Evolutionary conservation across 148 eudicot species (phyloP).

Genomic region (Silene conica): DNA sequence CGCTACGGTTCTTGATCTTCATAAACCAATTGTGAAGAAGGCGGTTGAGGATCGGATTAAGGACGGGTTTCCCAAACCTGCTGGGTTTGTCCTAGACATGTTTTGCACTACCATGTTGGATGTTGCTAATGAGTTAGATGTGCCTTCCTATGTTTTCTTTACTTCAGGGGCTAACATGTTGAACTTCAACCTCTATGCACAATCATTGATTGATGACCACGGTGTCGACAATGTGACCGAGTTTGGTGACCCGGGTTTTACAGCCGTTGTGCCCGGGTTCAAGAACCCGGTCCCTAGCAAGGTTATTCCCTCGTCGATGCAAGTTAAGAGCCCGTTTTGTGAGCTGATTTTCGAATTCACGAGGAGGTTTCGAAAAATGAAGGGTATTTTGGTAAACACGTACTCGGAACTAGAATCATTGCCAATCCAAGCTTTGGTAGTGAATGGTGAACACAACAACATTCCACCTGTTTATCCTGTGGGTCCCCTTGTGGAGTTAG

Average conservation of each 20-base stretch:
- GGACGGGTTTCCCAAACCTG: constrained; percentile 3
- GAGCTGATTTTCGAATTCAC: neutral
- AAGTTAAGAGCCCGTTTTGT: neutral
- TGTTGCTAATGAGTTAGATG: neutral
- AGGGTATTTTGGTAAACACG: constrained; percentile 8
- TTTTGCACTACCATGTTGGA: constrained; percentile 2
- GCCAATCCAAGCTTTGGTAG: neutral
- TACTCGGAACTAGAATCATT: neutral
- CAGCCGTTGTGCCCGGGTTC: neutral
- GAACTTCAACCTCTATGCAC: constrained; percentile 22
- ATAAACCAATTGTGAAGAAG: constrained; percentile 19
- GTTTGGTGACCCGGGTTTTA: neutral
- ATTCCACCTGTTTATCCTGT: constrained; percentile 1
- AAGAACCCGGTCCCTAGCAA: constrained; percentile 2
- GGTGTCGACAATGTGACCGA: neutral
- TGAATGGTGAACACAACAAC: too few relatives aligned
- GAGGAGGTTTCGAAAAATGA: neutral
- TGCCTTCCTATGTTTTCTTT: constrained; percentile 27
- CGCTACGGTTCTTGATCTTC: neutral
- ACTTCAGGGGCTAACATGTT: constrained; percentile 31
- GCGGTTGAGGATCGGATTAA: constrained; percentile 15
- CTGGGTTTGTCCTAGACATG: constrained; percentile 17
- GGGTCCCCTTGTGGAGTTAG: neutral
- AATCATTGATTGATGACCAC: constrained; percentile 8
- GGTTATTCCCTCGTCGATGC: neutral